Base-by-base conservation (phyloP, 805 yeast species). In the Cyberlindnera subsufficiens region DNA sequence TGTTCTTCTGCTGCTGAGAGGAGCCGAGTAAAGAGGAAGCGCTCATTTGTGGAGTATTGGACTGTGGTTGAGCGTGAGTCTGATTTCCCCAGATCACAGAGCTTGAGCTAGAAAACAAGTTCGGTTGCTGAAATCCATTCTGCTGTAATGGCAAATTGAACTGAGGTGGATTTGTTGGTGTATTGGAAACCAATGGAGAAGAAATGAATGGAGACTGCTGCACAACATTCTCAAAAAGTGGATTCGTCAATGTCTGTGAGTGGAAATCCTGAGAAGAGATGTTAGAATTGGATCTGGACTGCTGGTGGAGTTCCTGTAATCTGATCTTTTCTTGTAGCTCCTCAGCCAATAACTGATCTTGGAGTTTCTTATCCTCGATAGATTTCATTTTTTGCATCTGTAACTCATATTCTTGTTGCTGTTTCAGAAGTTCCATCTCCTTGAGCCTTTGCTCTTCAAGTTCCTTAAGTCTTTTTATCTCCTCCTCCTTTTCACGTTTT, bases 401-500 rank as follows among this genome's bases (percentile, higher is more conserved):
- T 3, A 37, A 15, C 14, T 30, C 35, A 30, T 20, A 19, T 16
- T 37, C 40, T 30, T 35, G 34, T 37, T 42, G 35, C 22, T 17
- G 14, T 19, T 33, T 29, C 25, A 37, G 22, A 32, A 16, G 14
- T 30, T 34, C 35, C 15, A 22, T 5, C 15, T 22, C 40, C 31
- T 39, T 16, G 11, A 17, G 32, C 17, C 29, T 35, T 30, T 35
- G 22, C 35, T 19, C 25, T n/a, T 32, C 42, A 20, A 37, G 36
- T 27, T 44, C 42, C 14, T 35, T 38, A 37, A 40, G 10, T 35
- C 20, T 30, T 33, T 38, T 35, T 5, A 15, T 16, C 22, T 40
- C 48, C 17, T 41, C 44, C 14, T 35, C 44, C 39, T 41, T 36
- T 39, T 59, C 64, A 68, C 38, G 59, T 60, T 35, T 61, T 47